phyloP scores from a whole-genome alignment of 805 yeast genomes.

The Monosporozyma solicola region DNA sequence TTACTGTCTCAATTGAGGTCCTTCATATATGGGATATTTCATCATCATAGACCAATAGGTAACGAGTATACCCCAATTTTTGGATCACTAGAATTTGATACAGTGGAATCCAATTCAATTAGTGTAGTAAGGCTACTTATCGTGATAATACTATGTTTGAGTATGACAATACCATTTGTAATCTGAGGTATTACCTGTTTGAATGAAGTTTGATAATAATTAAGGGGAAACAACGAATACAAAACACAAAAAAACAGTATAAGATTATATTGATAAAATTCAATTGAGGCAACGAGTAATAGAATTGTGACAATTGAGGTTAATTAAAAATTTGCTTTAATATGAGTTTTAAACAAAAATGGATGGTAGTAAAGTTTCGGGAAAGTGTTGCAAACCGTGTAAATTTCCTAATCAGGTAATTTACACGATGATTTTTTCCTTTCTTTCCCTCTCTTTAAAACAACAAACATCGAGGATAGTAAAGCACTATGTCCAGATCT shows the following conservation, averaged over 20 bases:
- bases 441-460: no score
- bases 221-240: not conserved
- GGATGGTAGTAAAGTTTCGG: not conserved
- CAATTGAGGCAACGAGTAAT: not conserved
- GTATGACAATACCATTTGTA: slow-evolving; percentile 8
- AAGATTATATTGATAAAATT: not conserved
- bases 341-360: not conserved
- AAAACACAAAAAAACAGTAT: not conserved
- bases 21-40: not conserved
- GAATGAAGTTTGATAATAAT: no score
- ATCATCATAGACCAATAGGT: not conserved
- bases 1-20: not conserved
- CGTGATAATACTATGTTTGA: slow-evolving; percentile 8
- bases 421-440: not conserved
- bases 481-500: not conserved
- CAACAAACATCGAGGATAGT: not conserved
- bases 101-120: slow-evolving; percentile 19
- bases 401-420: slow-evolving; percentile 14
- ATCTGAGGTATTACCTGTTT: not conserved
- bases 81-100: slow-evolving; percentile 13
- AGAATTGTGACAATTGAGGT: not conserved
- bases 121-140: slow-evolving; percentile 10
- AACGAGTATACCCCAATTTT: slow-evolving; percentile 5
- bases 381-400: slow-evolving; percentile 2
- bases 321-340: not conserved